Base-by-base conservation (phyloP, 225 moss, liverwort and hornwort genomes). In the Sphagnum tenellum region DNA sequence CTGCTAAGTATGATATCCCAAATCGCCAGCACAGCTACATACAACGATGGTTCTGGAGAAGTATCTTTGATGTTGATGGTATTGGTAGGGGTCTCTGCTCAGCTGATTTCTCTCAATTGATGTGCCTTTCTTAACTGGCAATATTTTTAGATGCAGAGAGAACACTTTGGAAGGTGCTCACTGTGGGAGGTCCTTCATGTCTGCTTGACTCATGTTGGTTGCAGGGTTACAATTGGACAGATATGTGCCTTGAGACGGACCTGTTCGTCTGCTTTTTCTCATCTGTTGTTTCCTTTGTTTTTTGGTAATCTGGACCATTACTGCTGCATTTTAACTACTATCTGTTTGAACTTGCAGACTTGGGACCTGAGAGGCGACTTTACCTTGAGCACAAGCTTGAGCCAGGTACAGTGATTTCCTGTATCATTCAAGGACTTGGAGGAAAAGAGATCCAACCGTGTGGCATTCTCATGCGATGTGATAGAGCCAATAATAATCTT, bases 1-100 rank as follows among this genome's bases (percentile, higher is more conserved):
- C 98, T 8, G 77, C 90, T 59, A 98, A 98, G 71, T 93, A 85
- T 71, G 98, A 98, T 69, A 83, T 93, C 2, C 93, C 98, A 47
- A 98, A 90, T 58, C 85, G 98, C 52, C 98, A 98, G 79, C 98
- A 98, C 70, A 77, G 87, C 12, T 89, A 82, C 49, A 3, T 82
- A 8, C 80, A 90, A 70, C 81, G 98, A 8, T 98, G 84, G 90
- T 98, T 98, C 71, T 98, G 98, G 98, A 83, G 93, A 56, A 79
- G 85, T 64, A 63, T 88, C 55, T 98, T 93, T 52, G 98, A 98
- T 60, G 87, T 81, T 12, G 93, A 90, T 50, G 93, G 93, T 62
- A 90, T 93, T 64, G 89, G 84, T 85, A 71, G 29, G 29, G 29
- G 29, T 29, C 29, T 29, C 29, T 29, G 29, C 29, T 29, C 1